These are phyloP conservation scores for Leptodontidium sp. DNA, from an alignment of 2,329 filamentous ascomycete species.

Conservation along the genomic window DNA sequence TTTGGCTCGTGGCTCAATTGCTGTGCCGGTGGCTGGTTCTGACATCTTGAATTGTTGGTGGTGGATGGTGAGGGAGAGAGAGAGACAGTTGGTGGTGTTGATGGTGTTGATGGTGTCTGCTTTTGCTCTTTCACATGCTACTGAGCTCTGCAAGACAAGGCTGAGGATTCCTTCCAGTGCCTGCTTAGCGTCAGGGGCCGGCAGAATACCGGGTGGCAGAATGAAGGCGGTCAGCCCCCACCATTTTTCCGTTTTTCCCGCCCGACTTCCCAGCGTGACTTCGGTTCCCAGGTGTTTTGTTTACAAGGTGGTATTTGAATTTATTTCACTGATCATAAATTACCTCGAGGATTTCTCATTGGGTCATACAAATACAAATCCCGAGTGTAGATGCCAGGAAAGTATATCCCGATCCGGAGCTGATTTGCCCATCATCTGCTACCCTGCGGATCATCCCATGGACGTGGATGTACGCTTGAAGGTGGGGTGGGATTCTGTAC, in stretches of 20 bases:
- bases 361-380: neutral
- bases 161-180: neutral
- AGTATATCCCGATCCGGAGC: neutral
- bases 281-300: neutral
- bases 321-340: no score
- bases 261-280: no score
- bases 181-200: neutral
- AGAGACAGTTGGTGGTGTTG: neutral
- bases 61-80: neutral
- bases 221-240: neutral
- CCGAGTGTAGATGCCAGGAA: neutral
- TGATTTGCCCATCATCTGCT: conserved; percentile 15
- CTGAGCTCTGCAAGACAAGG: conserved; percentile 14
- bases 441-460: neutral
- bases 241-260: neutral
- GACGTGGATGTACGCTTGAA: neutral
- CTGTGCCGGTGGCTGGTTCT: neutral
- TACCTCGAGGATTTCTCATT: no score
- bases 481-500: conserved; percentile 6
- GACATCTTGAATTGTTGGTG: conserved; percentile 25
- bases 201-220: conserved; percentile 2
- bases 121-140: conserved; percentile 21
- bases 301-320: neutral
- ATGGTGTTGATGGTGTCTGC: neutral
- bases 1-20: conserved; percentile 17